Conservation (phyloP, 116 monocot species). For the Papilionanthe hybrid region DNA sequence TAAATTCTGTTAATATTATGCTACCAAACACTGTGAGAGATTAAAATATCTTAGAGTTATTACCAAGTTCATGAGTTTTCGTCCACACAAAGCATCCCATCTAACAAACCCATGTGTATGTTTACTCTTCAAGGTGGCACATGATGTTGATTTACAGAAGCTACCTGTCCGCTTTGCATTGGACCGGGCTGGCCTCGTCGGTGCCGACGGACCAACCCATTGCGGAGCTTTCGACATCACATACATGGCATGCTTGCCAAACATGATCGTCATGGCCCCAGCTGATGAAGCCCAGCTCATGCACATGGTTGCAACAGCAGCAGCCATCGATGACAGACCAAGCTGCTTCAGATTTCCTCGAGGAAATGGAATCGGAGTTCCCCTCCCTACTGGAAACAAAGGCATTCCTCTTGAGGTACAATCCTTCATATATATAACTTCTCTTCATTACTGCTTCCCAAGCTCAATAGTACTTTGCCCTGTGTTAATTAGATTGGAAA, state of each 20-base stretch:
- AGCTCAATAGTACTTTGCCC: not conserved
- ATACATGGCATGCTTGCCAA: conserved; percentile 72
- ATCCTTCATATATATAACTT: not conserved
- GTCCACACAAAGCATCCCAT: too few relatives aligned
- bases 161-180: conserved; percentile 59
- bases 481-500: conserved; percentile 44
- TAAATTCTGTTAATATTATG: too few relatives aligned
- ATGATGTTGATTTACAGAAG: conserved; percentile 75
- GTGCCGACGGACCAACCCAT: conserved; percentile 71
- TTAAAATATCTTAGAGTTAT: too few relatives aligned
- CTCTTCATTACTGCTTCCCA: not conserved
- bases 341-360: conserved; percentile 69
- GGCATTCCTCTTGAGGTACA: conserved; percentile 67
- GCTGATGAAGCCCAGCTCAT: conserved; percentile 68
- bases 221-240: conserved; percentile 70
- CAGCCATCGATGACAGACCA: conserved; percentile 65
- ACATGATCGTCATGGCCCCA: conserved; percentile 81
- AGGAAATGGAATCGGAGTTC: conserved; percentile 50
- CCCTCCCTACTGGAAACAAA: conserved; percentile 43
- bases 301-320: conserved; percentile 78
- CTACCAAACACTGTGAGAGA: too few relatives aligned
- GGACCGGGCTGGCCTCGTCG: conserved; percentile 67
- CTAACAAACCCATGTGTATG: not conserved
- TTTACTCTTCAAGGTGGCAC: conserved; percentile 41
- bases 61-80: too few relatives aligned